phyloP scores from a whole-genome alignment of 371 early-diverging fungal genomes.

The Mucor racemosus region DNA sequence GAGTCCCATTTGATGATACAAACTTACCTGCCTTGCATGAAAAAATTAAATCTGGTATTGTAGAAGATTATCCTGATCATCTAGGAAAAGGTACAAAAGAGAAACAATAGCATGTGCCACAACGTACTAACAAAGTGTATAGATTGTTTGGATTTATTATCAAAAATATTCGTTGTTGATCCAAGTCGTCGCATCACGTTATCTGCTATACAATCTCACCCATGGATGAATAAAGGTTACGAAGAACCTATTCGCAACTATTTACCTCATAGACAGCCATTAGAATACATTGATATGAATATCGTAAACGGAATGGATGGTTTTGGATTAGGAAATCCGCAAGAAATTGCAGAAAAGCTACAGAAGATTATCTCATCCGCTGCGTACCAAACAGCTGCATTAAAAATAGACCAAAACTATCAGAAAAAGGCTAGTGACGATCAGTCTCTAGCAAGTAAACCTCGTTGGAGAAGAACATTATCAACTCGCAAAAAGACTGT shows the following conservation, averaged over 20 bases:
- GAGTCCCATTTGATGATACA: constrained; percentile 87
- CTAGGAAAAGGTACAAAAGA: constrained; percentile 39
- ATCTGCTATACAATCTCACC: constrained; percentile 61
- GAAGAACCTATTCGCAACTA: constrained; percentile 49
- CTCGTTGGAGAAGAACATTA: constrained; percentile 17
- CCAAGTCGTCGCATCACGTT: constrained; percentile 39
- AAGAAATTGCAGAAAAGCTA: constrained; percentile 36
- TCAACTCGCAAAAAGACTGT: not conserved
- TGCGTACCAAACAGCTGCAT: constrained; percentile 42
- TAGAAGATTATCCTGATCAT: constrained; percentile 51
- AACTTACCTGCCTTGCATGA: constrained; percentile 65
- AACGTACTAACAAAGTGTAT: not conserved
- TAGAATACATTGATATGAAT: constrained; percentile 35
- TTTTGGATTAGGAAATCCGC: constrained; percentile 44
- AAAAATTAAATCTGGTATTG: constrained; percentile 64
- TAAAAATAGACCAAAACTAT: constrained; percentile 30
- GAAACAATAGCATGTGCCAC: too few species aligned
- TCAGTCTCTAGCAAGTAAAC: constrained; percentile 25
- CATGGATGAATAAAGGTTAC: constrained; percentile 77
- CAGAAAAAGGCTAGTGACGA: constrained; percentile 19
- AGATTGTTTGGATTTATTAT: constrained; percentile 72
- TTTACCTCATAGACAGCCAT: constrained; percentile 41
- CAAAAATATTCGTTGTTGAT: constrained; percentile 69
- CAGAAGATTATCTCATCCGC: constrained; percentile 35
- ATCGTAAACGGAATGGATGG: constrained; percentile 52